Conservation (phyloP, 371 early-diverging fungal species). For the Batkoa obscura region DNA sequence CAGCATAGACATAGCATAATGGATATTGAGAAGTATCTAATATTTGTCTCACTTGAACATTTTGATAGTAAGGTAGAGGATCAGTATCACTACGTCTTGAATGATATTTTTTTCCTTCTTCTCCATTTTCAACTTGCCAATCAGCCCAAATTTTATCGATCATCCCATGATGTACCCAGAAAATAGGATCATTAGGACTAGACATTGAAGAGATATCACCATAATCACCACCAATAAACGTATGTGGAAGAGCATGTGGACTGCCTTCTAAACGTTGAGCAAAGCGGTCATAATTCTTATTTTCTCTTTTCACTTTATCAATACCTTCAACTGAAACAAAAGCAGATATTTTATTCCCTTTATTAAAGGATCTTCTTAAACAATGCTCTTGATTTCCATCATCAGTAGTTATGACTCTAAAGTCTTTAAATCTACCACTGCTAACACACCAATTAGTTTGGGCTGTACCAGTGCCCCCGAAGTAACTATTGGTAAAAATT, state of each 20-base stretch:
- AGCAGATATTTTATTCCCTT: conserved; percentile 11
- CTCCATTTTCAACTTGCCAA: not conserved
- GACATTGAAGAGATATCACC: conserved; percentile 6
- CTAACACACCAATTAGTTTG: conserved; percentile 8
- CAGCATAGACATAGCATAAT: conserved; percentile 2
- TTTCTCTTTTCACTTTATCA: not conserved
- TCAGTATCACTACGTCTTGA: not conserved
- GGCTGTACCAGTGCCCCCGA: conserved; percentile 13
- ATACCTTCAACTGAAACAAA: conserved; percentile 9
- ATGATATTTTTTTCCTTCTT: not conserved
- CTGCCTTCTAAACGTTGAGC: conserved; percentile 9
- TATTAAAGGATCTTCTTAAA: conserved; percentile 9
- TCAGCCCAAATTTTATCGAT: conserved; percentile 1
- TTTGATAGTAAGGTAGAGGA: not conserved
- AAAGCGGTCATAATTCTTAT: not conserved
- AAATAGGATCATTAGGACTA: conserved; percentile 4
- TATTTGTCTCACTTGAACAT: not conserved
- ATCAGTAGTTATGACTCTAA: conserved; percentile 1
- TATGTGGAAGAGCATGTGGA: conserved; percentile 5
- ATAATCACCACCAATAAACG: conserved; percentile 3
- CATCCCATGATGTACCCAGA: conserved; percentile 1
- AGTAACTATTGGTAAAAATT: conserved; percentile 4
- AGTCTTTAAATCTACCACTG: conserved; percentile 8
- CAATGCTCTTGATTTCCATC: too few species aligned
- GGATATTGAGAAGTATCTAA: conserved; percentile 2